A percentile compares a stretch with the other conserved stretches of the same genome.
Conservation (phyloP, 768 basidiomycete genomes). For the Tubosaeta sp. region DNA sequence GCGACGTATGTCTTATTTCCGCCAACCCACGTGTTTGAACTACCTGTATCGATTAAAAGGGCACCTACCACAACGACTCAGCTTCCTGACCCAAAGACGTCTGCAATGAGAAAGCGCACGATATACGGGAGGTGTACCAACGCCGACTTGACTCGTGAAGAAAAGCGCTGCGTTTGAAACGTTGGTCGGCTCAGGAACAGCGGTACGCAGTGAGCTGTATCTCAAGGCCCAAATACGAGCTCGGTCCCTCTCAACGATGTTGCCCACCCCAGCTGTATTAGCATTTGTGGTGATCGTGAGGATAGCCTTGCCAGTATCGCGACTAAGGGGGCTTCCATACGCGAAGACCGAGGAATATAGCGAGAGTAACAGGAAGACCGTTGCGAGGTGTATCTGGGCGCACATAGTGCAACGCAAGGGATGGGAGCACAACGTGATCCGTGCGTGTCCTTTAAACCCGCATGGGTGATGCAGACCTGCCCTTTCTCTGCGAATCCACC, state of each 20-base stretch:
- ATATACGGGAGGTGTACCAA: constrained; percentile 22
- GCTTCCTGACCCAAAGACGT: not conserved
- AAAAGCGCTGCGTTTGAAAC: constrained; percentile 20
- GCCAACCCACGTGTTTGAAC: constrained; percentile 31
- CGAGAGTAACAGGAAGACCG: not conserved
- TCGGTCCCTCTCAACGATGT: constrained; percentile 18
- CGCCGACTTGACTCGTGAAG: constrained; percentile 27
- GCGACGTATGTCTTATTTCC: constrained; percentile 13
- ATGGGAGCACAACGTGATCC: not conserved
- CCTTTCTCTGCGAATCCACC: not conserved
- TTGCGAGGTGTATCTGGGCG: not conserved
- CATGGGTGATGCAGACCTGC: not conserved
- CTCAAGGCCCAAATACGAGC: constrained; percentile 16
- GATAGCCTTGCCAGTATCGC: constrained; percentile 9
- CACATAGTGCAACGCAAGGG: not conserved
- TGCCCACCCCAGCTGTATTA: constrained; percentile 5
- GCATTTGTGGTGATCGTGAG: constrained; percentile 15
- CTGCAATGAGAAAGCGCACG: constrained; percentile 12
- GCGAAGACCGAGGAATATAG: constrained; percentile 4
- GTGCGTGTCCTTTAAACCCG: not conserved
- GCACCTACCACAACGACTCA: constrained; percentile 13
- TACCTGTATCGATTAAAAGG: constrained; percentile 30
- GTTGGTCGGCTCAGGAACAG: not conserved
- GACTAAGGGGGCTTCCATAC: constrained; percentile 9
- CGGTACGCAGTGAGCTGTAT: not conserved